Conservation (phyloP, 169 alveolate species). For the Eimeria necatrix region DNA sequence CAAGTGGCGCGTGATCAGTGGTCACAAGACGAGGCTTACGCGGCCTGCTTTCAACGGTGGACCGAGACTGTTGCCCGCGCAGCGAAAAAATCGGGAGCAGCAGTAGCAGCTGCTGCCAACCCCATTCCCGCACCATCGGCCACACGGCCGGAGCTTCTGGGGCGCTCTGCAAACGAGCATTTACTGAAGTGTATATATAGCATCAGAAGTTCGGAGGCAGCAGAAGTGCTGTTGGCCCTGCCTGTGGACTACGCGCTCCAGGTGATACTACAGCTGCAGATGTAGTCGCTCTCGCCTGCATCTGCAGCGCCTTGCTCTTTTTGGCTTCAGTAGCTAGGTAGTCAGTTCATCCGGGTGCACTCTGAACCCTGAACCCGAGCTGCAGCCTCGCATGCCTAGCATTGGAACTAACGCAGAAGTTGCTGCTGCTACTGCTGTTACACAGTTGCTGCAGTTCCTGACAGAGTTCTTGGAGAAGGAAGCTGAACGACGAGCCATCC, state of each 20-base stretch:
- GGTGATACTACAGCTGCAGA: slow-evolving; percentile 16
- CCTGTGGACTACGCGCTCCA: slow-evolving; percentile 71
- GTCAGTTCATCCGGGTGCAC: background rate
- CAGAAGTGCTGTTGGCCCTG: slow-evolving; percentile 74
- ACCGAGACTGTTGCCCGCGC: background rate
- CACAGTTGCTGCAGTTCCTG: slow-evolving; percentile 22
- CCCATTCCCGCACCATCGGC: slow-evolving; percentile 58
- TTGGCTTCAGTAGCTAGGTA: background rate
- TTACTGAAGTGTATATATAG: slow-evolving; percentile 40
- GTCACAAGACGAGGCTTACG: slow-evolving; percentile 29
- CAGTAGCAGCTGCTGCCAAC: background rate
- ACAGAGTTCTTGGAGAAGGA: slow-evolving; percentile 6
- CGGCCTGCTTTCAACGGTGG: slow-evolving; percentile 30
- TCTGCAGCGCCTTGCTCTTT: too few relatives aligned
- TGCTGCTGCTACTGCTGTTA: slow-evolving; percentile 17
- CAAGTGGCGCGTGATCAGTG: slow-evolving; percentile 58
- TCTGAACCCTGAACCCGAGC: background rate
- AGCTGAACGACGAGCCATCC: background rate
- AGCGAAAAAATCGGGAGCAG: background rate
- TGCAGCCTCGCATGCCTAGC: background rate
- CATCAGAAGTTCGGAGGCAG: background rate
- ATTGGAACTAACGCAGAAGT: background rate
- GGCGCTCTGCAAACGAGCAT: slow-evolving; percentile 62
- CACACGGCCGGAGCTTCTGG: slow-evolving; percentile 30
- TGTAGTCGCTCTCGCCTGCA: background rate